phyloP scores from a whole-genome alignment of 345 rosid genomes.

The Cardamine resedifolia region DNA sequence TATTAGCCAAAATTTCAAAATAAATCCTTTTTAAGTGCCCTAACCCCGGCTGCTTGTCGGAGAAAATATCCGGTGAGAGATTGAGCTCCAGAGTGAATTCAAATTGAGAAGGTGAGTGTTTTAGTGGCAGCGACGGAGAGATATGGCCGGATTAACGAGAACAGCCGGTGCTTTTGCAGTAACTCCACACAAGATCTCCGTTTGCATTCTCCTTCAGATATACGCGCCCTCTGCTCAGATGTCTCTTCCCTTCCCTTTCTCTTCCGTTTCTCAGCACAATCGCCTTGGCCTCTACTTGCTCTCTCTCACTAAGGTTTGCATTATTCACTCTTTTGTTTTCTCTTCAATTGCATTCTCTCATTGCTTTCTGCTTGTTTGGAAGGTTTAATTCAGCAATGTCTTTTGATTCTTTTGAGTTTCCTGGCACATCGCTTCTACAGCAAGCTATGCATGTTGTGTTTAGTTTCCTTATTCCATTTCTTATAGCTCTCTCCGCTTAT shows the following conservation, averaged over 20 bases:
- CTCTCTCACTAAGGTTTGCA: constrained; percentile 74
- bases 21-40: constrained; percentile 21
- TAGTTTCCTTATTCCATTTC: background rate
- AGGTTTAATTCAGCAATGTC: constrained; percentile 1
- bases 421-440: background rate
- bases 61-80: constrained; percentile 26
- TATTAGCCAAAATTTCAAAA: constrained; percentile 8
- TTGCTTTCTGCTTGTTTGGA: background rate
- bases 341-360: background rate
- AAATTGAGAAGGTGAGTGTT: background rate
- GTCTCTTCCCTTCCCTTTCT: constrained; percentile 66
- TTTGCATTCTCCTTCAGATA: constrained; percentile 74
- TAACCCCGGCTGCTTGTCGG: constrained; percentile 30
- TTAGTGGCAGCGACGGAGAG: background rate
- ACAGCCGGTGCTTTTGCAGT: constrained; percentile 50
- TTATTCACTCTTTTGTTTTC: background rate
- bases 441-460: background rate
- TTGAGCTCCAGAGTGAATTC: background rate
- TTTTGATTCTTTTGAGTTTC: background rate
- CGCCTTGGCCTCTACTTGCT: constrained; percentile 77
- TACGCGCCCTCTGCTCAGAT: constrained; percentile 73
- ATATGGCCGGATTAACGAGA: constrained; percentile 54
- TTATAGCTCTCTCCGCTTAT: background rate
- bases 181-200: constrained; percentile 90
- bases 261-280: constrained; percentile 87